Evolutionary conservation across 208 protist species (phyloP).

Genomic region (Leishmania arabica): DNA sequence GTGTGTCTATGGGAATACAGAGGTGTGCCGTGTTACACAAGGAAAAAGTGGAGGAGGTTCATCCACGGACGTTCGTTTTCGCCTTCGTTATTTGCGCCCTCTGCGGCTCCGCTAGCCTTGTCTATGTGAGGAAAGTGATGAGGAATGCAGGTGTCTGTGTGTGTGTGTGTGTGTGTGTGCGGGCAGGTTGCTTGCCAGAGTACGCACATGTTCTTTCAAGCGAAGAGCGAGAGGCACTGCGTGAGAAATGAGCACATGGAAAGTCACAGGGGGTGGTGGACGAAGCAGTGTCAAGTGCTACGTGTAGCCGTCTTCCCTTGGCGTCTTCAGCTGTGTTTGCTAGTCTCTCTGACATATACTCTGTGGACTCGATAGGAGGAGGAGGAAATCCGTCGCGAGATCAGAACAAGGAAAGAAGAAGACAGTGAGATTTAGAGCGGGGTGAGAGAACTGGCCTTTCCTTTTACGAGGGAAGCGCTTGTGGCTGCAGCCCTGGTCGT

Average conservation of each 20-base stretch:
- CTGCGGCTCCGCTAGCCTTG: neutral
- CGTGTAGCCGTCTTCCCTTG: neutral
- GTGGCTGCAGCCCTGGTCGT: neutral
- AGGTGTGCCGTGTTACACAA: neutral
- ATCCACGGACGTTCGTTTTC: neutral
- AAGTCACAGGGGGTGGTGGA: neutral
- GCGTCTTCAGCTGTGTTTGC: neutral
- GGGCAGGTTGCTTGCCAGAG: neutral
- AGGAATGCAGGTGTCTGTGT: neutral
- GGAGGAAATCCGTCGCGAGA: neutral
- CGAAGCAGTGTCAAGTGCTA: neutral
- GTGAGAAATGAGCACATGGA: neutral
- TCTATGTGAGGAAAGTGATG: neutral
- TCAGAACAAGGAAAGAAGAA: neutral
- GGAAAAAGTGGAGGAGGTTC: too few relatives aligned
- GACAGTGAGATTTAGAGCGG: neutral
- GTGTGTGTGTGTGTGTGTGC: neutral
- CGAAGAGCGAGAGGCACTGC: neutral
- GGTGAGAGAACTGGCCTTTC: neutral
- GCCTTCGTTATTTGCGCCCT: neutral
- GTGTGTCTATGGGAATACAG: neutral
- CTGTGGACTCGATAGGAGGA: neutral
- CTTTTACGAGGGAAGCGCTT: neutral
- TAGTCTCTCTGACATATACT: neutral
- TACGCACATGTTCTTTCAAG: neutral